Base-by-base conservation (phyloP, 2,329 filamentous ascomycete genomes). In the Nigrospora oryzae region DNA sequence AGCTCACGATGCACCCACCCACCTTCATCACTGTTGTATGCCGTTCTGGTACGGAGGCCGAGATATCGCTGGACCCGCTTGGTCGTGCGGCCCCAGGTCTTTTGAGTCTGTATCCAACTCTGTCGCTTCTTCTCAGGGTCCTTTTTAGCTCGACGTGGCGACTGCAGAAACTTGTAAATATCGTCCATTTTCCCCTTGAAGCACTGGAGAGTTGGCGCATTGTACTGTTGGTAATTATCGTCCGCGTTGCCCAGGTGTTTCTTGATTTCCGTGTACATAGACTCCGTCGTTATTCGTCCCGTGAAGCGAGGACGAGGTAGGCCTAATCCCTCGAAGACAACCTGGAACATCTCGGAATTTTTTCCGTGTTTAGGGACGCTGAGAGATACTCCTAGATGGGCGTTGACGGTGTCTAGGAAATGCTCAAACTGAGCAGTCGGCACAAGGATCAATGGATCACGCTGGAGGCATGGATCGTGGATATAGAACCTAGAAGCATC, bases 11-110 rank as follows among this genome's bases (percentile, higher is more conserved):
- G 34, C 23, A 2, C 23, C 13, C 16, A 42, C 50, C 46, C 36
- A 55, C 53, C 41, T 38, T 42, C 23, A 13, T 32, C 40, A 19
- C 34, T 28, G 13, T 19, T 6, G 19, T 41, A 38, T 11, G 13
- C 33, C 6, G 19, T 33, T 11, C 34, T 28, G 36, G 35, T 44
- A 42, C 76, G 74, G 23, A 94, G 66, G 4, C 86, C 87, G 1
- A 95, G 73, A 54, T 86, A 87, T 42, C 77, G 69, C 58, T 90
- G 84, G 8, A 77, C 69, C 38, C 83, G 74, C 52, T 80, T 79
- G 49, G 86, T 67, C 55, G 79, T 73, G 33, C 71, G 66, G 1
- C 69, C 68, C 65, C 75, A 77, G 3, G 65, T 57, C 49, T 73
- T 69, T 48, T 81, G 75, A 36, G 68, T 71, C 17, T 67, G 53